These are phyloP conservation scores for Cladosporium sp. DNA, from an alignment of 2,329 filamentous ascomycete genomes.

Conservation along the genomic window DNA sequence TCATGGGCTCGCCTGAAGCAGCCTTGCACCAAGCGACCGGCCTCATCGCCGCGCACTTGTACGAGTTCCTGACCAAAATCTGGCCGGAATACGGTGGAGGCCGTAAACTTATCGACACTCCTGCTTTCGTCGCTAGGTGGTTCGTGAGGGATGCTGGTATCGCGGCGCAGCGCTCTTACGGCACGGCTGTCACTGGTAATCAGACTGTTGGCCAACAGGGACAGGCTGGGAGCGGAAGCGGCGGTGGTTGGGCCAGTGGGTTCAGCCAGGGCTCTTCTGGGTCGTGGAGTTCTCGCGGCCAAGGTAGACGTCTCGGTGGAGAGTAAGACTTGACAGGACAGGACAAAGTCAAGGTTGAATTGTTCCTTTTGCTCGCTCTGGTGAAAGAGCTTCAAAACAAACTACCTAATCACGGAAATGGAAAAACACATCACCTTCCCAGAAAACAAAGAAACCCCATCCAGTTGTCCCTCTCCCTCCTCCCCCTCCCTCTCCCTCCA, in stretches of 20 bases:
- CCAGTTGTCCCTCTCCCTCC: too few species aligned
- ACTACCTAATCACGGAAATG: too few species aligned
- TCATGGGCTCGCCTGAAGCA: slow-evolving; percentile 56
- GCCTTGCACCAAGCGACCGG: slow-evolving; percentile 67
- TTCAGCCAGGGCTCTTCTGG: slow-evolving; percentile 18
- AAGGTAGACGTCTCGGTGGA: slow-evolving; percentile 11
- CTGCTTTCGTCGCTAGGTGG: slow-evolving; percentile 63
- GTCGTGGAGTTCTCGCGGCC: slow-evolving; percentile 9
- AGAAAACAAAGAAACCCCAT: too few species aligned
- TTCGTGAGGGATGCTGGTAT: slow-evolving; percentile 49
- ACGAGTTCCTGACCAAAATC: slow-evolving; percentile 81
- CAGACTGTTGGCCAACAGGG: slow-evolving; percentile 25
- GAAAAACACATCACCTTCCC: too few species aligned
- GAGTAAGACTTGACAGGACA: too few species aligned
- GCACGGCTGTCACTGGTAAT: slow-evolving; percentile 53
- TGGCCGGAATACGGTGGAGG: slow-evolving; percentile 89
- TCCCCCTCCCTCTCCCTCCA: too few species aligned
- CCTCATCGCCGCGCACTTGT: slow-evolving; percentile 81
- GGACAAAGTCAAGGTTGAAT: too few species aligned
- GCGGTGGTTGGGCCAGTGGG: slow-evolving; percentile 28
- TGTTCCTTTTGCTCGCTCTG: too few species aligned
- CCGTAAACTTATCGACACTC: slow-evolving; percentile 69
- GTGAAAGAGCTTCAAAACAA: too few species aligned
- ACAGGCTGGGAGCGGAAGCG: slow-evolving; percentile 24
- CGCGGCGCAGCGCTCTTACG: slow-evolving; percentile 51